Evolutionary conservation across 1,139 yeast genomes (phyloP).

Genomic region (Debaryomyces fabryi): DNA sequence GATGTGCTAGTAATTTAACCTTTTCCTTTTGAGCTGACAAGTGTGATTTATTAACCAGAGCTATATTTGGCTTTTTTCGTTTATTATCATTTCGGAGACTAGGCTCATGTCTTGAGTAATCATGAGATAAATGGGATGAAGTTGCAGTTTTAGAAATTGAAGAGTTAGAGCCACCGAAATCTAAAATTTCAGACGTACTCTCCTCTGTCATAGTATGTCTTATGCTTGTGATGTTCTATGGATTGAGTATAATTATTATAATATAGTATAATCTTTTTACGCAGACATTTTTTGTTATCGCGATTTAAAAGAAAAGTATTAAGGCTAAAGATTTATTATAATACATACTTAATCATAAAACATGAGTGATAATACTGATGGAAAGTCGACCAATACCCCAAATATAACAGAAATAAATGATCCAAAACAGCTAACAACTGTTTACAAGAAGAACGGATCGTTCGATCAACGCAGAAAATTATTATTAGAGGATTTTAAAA

Average conservation of each 20-base stretch:
- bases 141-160: slow-evolving; percentile 3
- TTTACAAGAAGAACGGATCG: slow-evolving; percentile 53
- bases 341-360: not conserved
- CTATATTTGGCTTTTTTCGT: slow-evolving; percentile 5
- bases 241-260: not conserved
- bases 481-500: slow-evolving; percentile 47
- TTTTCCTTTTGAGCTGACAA: slow-evolving; percentile 7
- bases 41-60: not conserved
- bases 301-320: not conserved
- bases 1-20: slow-evolving; percentile 13
- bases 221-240: not conserved
- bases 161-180: slow-evolving; percentile 15
- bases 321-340: not conserved
- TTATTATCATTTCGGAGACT: slow-evolving; percentile 7
- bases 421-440: slow-evolving; percentile 43
- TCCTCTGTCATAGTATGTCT: slow-evolving; percentile 7
- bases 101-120: slow-evolving; percentile 9
- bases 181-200: slow-evolving; percentile 14
- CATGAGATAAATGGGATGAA: slow-evolving; percentile 16
- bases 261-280: not conserved
- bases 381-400: not conserved
- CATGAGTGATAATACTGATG: not conserved
- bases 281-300: not conserved
- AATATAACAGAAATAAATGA: slow-evolving; percentile 21
- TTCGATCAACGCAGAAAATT: slow-evolving; percentile 51